Percentiles rank a stretch among this genome's conserved stretches.
phyloP scores from a whole-genome alignment of 345 rosid species.

The Euclidium syriacum region DNA sequence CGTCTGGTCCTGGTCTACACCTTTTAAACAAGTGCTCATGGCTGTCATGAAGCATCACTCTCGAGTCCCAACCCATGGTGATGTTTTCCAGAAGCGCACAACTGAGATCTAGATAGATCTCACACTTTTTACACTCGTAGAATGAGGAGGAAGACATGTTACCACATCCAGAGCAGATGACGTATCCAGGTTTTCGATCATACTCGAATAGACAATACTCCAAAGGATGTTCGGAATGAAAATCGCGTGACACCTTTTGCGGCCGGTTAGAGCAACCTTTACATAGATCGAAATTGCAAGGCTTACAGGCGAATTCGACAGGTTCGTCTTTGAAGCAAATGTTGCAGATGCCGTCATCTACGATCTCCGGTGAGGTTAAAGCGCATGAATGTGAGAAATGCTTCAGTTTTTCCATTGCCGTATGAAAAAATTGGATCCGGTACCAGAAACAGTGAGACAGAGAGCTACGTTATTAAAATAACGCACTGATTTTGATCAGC shows the following conservation, averaged over 20 bases:
- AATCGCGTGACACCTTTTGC: not conserved
- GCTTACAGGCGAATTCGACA: not conserved
- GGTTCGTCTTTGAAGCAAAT: constrained; percentile 9
- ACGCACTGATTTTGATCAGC: too few species aligned
- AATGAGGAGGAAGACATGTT: not conserved
- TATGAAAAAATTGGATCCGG: too few species aligned
- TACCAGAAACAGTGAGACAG: too few species aligned
- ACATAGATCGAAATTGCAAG: constrained; percentile 1
- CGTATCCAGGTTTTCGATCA: not conserved
- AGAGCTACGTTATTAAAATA: too few species aligned
- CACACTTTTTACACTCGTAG: constrained; percentile 5
- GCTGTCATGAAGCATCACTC: not conserved
- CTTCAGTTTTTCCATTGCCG: not conserved
- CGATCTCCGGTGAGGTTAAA: not conserved
- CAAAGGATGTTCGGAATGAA: constrained; percentile 14
- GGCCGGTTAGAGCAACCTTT: constrained; percentile 5
- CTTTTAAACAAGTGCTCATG: not conserved
- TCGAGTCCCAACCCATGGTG: not conserved
- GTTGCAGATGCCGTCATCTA: not conserved
- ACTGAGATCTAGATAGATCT: constrained; percentile 5
- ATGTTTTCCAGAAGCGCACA: not conserved
- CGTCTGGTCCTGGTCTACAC: not conserved
- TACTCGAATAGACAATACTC: not conserved
- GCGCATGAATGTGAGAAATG: not conserved
- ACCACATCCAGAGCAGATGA: constrained; percentile 12